Conservation (phyloP, 768 basidiomycete species). For the Albatrellus ellisii region DNA sequence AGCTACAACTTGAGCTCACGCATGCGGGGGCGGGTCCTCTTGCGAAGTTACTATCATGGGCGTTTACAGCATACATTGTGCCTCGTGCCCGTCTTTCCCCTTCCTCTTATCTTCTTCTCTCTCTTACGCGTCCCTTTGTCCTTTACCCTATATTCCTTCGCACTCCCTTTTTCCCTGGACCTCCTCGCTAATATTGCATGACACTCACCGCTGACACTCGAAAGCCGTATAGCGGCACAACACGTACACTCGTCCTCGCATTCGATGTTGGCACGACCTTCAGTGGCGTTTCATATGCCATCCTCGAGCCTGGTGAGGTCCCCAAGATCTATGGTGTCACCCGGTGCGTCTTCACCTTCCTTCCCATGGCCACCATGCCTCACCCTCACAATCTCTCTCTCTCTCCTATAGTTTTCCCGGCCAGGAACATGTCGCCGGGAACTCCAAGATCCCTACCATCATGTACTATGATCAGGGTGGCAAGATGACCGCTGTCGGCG, state of each 20-base stretch:
- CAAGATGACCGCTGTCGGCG: slow-evolving; percentile 57
- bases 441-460: slow-evolving; percentile 70
- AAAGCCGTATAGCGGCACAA: slow-evolving; percentile 56
- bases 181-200: slow-evolving; percentile 20
- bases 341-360: slow-evolving; percentile 29
- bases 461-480: slow-evolving; percentile 64
- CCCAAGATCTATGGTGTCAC: slow-evolving; percentile 76
- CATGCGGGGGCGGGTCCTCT: no score
- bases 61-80: not conserved
- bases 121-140: not conserved
- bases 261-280: slow-evolving; percentile 79
- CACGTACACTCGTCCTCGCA: slow-evolving; percentile 59
- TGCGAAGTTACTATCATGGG: no score
- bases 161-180: slow-evolving; percentile 3
- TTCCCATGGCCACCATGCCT: not conserved
- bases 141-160: slow-evolving; percentile 9
- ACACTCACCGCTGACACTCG: slow-evolving; percentile 49
- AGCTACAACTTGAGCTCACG: no score
- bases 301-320: slow-evolving; percentile 69
- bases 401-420: slow-evolving; percentile 50
- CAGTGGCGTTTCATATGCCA: slow-evolving; percentile 73
- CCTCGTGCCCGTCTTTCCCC: slow-evolving; percentile 1
- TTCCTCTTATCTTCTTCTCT: not conserved
- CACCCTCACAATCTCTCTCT: slow-evolving; percentile 2
- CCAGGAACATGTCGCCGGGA: slow-evolving; percentile 77